These are phyloP conservation scores for Hymenoscyphus albidus DNA, from an alignment of 2,329 filamentous ascomycete species.

Conservation along the genomic window DNA sequence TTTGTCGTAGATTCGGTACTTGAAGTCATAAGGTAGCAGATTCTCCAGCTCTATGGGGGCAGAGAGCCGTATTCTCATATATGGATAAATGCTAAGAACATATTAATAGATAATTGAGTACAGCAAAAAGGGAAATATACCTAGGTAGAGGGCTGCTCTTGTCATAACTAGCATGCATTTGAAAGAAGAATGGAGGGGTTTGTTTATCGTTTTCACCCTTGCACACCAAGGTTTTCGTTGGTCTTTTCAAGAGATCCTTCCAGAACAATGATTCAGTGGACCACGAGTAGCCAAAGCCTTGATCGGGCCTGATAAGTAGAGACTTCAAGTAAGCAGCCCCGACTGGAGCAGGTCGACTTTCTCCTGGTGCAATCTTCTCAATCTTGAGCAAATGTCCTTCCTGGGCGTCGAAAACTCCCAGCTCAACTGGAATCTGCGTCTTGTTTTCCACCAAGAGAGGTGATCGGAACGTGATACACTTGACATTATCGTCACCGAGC, in stretches of 20 bases:
- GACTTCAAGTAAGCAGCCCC: slow-evolving; percentile 89
- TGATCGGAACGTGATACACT: slow-evolving; percentile 93
- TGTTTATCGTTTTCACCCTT: slow-evolving; percentile 77
- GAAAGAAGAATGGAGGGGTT: slow-evolving; percentile 87
- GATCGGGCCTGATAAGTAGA: slow-evolving; percentile 82
- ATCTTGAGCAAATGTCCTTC: slow-evolving; percentile 93
- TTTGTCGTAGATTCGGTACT: slow-evolving; percentile 98
- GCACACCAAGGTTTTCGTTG: slow-evolving; percentile 84
- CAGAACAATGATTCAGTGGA: slow-evolving; percentile 86
- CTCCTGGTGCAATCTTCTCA: slow-evolving; percentile 92
- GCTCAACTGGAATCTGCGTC: slow-evolving; percentile 90
- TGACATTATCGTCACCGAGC: slow-evolving; percentile 91
- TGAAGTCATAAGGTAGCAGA: slow-evolving; percentile 93
- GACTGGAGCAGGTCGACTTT: slow-evolving; percentile 83
- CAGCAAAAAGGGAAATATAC: slow-evolving; percentile 39
- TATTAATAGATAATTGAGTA: slow-evolving; percentile 34
- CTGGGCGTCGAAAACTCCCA: slow-evolving; percentile 83
- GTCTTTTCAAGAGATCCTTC: slow-evolving; percentile 81
- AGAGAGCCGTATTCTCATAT: slow-evolving; percentile 88
- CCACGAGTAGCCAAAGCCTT: slow-evolving; percentile 96
- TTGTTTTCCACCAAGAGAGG: slow-evolving; percentile 91
- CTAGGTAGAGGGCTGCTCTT: slow-evolving; percentile 76
- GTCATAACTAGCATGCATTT: slow-evolving; percentile 83
- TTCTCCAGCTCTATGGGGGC: slow-evolving; percentile 95
- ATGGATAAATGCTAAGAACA: slow-evolving; percentile 68